Base-by-base conservation (phyloP, 2,329 filamentous ascomycete species). In the Diaporthe helianthi region DNA sequence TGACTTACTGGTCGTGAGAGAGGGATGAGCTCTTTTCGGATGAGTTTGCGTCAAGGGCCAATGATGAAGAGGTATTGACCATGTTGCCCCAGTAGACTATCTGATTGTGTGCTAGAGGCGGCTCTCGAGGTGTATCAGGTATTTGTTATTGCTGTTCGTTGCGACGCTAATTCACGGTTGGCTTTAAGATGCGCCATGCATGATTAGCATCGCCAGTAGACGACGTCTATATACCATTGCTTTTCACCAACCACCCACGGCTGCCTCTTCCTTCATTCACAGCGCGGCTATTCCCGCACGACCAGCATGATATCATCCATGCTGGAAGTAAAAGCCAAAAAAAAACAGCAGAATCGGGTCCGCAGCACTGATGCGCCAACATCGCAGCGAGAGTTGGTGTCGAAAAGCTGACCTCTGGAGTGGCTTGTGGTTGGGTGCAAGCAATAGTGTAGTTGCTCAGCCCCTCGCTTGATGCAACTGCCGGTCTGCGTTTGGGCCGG, bases 231-330 rank as follows among this genome's bases (percentile, higher is more conserved):
- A 58, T 67, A 67, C 9, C 31, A 15, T 51, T 19, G 26, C 31
- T 12, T 12, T 22, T 26, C 13, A 44, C 31, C 33, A 24, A 46
- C 22, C 41, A 41, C 31, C 41, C 12, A 44, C 38, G 65, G 65
- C 52, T 46, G 52, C 65, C 65, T 58, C 52, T 41, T 67, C 65
- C 52, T 58, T 67, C 44, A 12, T 58, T 67, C 44, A 12, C n/a
- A 67, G 52, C 41, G 17, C 29, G 52, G 46, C 41, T 15, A 22
- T 24, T 19, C 29, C 52, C 41, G 19, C 52, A 29, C n/a, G n/a
- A 49, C 10, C n/a, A 58, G 52, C 44, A 67, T 38, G 29, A 67
- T 31, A 22, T 51, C 53, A 67, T 60, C 19, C 17, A 10, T 55
- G 41, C 47, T 36, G 44, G 24, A 49, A 38, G 19, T 15, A 38